Evolutionary conservation across 208 protist species (phyloP), one percentile per base, ranked within the genome.

Genomic region (Wallacemonas sp.): DNA sequence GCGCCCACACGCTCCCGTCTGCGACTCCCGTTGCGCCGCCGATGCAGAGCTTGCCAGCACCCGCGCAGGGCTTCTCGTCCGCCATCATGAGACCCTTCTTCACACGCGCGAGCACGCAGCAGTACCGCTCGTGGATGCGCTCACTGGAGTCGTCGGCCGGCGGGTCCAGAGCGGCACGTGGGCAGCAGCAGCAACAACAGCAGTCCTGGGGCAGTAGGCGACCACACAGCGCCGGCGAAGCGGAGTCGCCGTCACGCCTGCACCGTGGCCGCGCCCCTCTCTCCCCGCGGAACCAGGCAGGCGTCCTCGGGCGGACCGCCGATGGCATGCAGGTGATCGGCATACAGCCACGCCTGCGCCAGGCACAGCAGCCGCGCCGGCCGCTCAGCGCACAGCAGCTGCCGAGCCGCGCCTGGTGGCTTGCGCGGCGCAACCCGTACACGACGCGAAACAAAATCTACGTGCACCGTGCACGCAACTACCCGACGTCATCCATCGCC

Each of bases 401-500:
- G 52, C 52, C 30, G 3, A n/a, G 17, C 9, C 52, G 36, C 16
- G 11, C 6, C 4, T 58, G 52, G 52, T 58, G 52, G 52, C 14
- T 58, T 5, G 17, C 52, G 4, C 52, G 52, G 6, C 52, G 52
- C 23, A 30, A 58, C 29, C 52, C 52, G 30, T 58, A 43, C 30
- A 58, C 52, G 29, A 58, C 52, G 8, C 52, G 52, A 24, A 58
- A 58, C 32, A 58, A 58, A n/a, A 58, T 58, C 52, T 30, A 3
- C 32, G 52, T 58, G 30, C 26, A 0, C 3, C 52, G 52, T 24
- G 32, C 52, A 12, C 52, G 26, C 16, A 24, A 39, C 29, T 58
- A 24, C 29, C 52, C 52, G 3, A 43, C 52, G 6, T 9, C 30
- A 3, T 58, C 52, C n/a, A 33, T 58, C 19, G 52, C 52, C 29